A percentile compares a stretch with the other conserved stretches of the same genome.
Evolutionary conservation across 805 yeast species (phyloP).

Genomic region (Torulaspora maleeae): DNA sequence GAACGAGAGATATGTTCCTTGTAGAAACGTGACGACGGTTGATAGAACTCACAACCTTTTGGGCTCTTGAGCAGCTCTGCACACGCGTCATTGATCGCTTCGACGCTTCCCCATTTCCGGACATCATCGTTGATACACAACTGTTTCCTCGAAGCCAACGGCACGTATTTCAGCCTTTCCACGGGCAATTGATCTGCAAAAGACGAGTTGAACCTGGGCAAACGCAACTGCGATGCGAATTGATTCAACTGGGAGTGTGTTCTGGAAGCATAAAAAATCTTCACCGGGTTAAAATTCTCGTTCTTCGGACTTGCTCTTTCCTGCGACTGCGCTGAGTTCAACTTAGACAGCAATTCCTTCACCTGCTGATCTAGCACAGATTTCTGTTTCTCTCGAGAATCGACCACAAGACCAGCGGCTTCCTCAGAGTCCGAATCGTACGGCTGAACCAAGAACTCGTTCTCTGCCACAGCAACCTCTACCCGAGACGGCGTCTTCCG

Average conservation of each 20-base stretch:
- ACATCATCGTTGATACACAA: slow-evolving; percentile 72
- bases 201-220: slow-evolving; percentile 63
- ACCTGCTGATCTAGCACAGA: slow-evolving; percentile 44
- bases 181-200: slow-evolving; percentile 34
- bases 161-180: slow-evolving; percentile 61
- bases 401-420: slow-evolving; percentile 26
- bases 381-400: background rate
- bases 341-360: slow-evolving; percentile 41
- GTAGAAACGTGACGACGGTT: slow-evolving; percentile 40
- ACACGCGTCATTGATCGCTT: slow-evolving; percentile 75
- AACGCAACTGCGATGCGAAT: slow-evolving; percentile 63
- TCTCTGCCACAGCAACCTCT: slow-evolving; percentile 31
- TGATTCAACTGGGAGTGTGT: slow-evolving; percentile 88
- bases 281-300: slow-evolving; percentile 36
- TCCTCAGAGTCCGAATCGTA: slow-evolving; percentile 23
- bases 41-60: slow-evolving; percentile 20
- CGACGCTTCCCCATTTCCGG: slow-evolving; percentile 42
- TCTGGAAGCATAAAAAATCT: slow-evolving; percentile 71
- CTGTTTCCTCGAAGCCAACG: slow-evolving; percentile 82
- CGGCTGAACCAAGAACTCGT: slow-evolving; percentile 23
- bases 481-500: slow-evolving; percentile 21
- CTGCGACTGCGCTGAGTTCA: slow-evolving; percentile 31
- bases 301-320: slow-evolving; percentile 15
- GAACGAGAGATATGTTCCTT: slow-evolving; percentile 38
- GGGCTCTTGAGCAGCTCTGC: slow-evolving; percentile 54